Evolutionary conservation across 805 yeast genomes (phyloP).

Genomic region (Pichia cabralensis): DNA sequence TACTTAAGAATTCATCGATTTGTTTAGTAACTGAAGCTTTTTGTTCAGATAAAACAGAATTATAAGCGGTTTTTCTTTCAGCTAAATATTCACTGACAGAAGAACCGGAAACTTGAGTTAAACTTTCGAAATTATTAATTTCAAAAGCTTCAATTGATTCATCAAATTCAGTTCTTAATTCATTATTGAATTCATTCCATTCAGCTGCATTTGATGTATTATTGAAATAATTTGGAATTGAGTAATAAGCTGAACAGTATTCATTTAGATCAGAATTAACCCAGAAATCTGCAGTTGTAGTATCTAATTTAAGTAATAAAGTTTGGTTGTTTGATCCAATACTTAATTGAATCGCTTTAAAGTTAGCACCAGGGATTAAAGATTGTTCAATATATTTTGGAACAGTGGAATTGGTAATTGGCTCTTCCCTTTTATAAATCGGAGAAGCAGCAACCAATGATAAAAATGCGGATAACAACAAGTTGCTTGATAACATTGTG

Average conservation of each 20-base stretch:
- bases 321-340: constrained; percentile 48
- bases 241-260: constrained; percentile 9
- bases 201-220: not conserved
- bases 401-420: not conserved
- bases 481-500: constrained; percentile 5
- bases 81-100: not conserved
- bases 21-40: constrained; percentile 4
- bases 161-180: constrained; percentile 1
- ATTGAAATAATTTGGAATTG: constrained; percentile 3
- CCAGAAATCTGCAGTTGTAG: constrained; percentile 64
- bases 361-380: constrained; percentile 3
- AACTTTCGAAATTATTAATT: not conserved
- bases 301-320: constrained; percentile 45
- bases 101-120: not conserved
- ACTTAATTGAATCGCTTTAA: constrained; percentile 29
- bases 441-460: constrained; percentile 4
- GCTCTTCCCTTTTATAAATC: not conserved
- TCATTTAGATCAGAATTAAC: constrained; percentile 25
- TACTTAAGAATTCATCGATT: not conserved
- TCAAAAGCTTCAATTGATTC: constrained; percentile 5
- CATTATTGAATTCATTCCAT: constrained; percentile 3
- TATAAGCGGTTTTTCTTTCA: constrained; percentile 5
- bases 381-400: not conserved
- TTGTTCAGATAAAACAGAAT: constrained; percentile 3
- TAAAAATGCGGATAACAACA: constrained; percentile 1